Conservation (phyloP, 2,329 filamentous ascomycete species). For the Venturia pyrina region DNA sequence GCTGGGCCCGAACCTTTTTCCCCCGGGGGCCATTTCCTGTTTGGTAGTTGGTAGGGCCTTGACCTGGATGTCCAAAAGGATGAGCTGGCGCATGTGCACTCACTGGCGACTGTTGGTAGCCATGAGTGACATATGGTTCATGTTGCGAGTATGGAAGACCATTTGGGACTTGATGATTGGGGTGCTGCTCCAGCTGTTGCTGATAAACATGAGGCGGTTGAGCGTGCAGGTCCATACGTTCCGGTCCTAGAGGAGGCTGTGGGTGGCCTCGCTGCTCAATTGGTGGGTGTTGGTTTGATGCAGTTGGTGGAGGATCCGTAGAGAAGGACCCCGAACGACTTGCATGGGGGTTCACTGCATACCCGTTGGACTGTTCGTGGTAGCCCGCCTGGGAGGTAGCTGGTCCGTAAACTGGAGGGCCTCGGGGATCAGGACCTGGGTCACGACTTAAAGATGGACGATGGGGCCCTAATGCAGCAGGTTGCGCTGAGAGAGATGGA, state of each 20-base stretch:
- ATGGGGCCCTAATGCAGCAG: background rate
- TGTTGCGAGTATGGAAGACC: constrained; percentile 7
- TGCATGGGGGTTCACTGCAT: constrained; percentile 4
- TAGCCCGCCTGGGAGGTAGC: constrained; percentile 3
- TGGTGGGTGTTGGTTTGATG: background rate
- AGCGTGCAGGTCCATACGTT: background rate
- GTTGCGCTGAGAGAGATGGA: background rate
- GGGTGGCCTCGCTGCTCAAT: background rate
- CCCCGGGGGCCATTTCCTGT: background rate
- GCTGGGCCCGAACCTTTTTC: constrained; percentile 10
- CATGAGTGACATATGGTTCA: constrained; percentile 4
- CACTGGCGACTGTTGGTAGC: constrained; percentile 1
- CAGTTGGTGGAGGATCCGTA: background rate
- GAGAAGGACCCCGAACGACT: constrained; percentile 7
- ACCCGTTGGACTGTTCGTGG: constrained; percentile 5
- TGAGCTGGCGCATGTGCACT: background rate
- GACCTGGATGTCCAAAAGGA: background rate
- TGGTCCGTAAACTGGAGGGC: background rate
- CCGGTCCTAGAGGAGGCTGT: background rate
- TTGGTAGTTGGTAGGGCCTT: constrained; percentile 2
- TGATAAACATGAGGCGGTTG: background rate
- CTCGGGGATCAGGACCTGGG: constrained; percentile 1
- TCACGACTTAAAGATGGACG: background rate
- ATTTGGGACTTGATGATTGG: constrained; percentile 4
- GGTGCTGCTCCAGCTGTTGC: constrained; percentile 8